Base-by-base conservation (phyloP, 441 rosid species). In the Erodium texanum region DNA sequence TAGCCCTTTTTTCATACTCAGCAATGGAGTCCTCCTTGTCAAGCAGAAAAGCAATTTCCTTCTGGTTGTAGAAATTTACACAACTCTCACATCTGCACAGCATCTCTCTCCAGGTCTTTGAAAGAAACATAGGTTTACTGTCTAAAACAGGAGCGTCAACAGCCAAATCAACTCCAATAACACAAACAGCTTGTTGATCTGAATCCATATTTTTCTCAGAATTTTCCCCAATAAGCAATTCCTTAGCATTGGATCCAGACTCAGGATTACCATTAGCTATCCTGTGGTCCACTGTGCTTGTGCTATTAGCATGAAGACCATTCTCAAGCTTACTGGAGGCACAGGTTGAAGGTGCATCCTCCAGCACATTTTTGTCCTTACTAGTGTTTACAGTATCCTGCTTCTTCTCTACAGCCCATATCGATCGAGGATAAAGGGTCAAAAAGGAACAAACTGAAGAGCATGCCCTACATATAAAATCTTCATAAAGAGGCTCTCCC, bases 1-100 rank as follows among this genome's bases (percentile, higher is more conserved):
- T 92, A 36, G 94, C 97, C 72, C 77, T 82, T 77, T 82, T 85
- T 82, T 94, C 98, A 65, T 94, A 92, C 71, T 92, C 99, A 20
- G 77, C 85, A 69, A 94, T 92, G 0, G 97, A 84, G 72, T 89
- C 99, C 69, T 89, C 99, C 77, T 75, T 82, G 67, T 88, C 97
- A 68, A 89, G 73, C 54, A 92, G 79, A 80, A 83, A 89, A 76
- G 86, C 70, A 67, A 89, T 76, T 43, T 79, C 74, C 78, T 84
- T 88, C 81, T 79, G 68, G 59, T 43, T 85, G 65, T 88, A 88
- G 85, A 88, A 80, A 63, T 81, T 80, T 61, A 84, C 63, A 81
- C 98, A 92, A 61, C 77, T 86, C 65, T 76, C 79, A 68, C 99
- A 94, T 79, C 80, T 82, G 81, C 99, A 94, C 38, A 94, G 81